Base-by-base conservation (phyloP, 2,329 filamentous ascomycete genomes). In the Moelleriella libera region DNA sequence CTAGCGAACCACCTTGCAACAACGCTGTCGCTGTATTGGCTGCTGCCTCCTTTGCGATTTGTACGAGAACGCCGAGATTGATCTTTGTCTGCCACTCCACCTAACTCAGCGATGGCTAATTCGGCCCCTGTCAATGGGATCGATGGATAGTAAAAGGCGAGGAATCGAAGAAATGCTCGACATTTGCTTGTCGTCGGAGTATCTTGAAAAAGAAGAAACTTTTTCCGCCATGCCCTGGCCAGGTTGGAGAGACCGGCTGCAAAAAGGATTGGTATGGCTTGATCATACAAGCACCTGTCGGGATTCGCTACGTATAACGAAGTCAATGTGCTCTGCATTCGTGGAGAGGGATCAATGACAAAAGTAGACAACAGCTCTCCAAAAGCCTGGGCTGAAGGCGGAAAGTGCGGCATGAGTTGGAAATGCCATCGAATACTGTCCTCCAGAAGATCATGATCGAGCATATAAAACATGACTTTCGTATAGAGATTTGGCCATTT, bases 1-100 rank as follows among this genome's bases (percentile, higher is more conserved):
- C 72, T 82, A 8, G 88, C 88, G 60, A 95, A 89, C 67, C 88
- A 80, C 52, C 82, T 77, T n/a, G 88, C 84, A 14, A 85, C 83
- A 31, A 94, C 82, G 52, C 80, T 55, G 45, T 65, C 62, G 41
- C 56, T 59, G 37, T 57, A 60, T 14, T 53, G 54, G 21, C 57
- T 53, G 8, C 34, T 37, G 12, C 34, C 34, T 9, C 34, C 8
- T 9, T 37, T 12, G 8, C 8, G 12, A 37, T 8, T 37, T 9
- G 34, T 12, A 12, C 34, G 8, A 37, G 8, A 9, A 9, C 12
- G 8, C 12, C 12, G 34, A 37, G 8, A 37, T 37, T 12, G 31
- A 41, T 14, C n/a, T 21, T n/a, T 21, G 7, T 7, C n/a, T 7
- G 40, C 31, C 10, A 34, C 10, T 5, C 9, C 40, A 32, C 28